These are phyloP conservation scores for Ceratocystiopsis minuta DNA, from an alignment of 2,329 filamentous ascomycete species.

Conservation along the genomic window DNA sequence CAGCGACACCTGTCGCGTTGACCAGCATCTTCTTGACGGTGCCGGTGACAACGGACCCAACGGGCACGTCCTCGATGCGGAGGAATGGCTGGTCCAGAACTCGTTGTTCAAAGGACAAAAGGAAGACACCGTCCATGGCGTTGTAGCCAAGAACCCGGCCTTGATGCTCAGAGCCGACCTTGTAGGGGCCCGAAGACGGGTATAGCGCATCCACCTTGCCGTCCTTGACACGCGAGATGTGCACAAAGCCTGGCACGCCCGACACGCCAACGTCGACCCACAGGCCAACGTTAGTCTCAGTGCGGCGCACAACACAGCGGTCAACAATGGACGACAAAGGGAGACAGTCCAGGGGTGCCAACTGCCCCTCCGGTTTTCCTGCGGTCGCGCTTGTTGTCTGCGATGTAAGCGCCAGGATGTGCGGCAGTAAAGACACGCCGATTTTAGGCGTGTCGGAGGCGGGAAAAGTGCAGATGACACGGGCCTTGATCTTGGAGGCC, in stretches of 20 bases:
- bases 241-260: slow-evolving; percentile 68
- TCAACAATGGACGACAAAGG: slow-evolving; percentile 61
- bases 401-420: slow-evolving; percentile 45
- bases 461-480: slow-evolving; percentile 78
- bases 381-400: background rate
- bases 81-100: slow-evolving; percentile 78
- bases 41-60: slow-evolving; percentile 66
- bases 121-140: slow-evolving; percentile 66
- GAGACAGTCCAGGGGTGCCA: slow-evolving; percentile 38
- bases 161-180: slow-evolving; percentile 58
- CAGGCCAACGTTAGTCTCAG: slow-evolving; percentile 64
- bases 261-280: slow-evolving; percentile 56
- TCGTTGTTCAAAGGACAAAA: slow-evolving; percentile 66
- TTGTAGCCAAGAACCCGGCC: slow-evolving; percentile 78
- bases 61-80: slow-evolving; percentile 71
- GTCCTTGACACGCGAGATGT: slow-evolving; percentile 85
- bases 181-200: slow-evolving; percentile 58
- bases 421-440: slow-evolving; percentile 75
- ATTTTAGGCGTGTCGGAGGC: slow-evolving; percentile 63
- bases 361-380: slow-evolving; percentile 1
- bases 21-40: slow-evolving; percentile 73
- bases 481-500: slow-evolving; percentile 66
- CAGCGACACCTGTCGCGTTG: slow-evolving; percentile 58
- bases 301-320: slow-evolving; percentile 59
- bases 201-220: slow-evolving; percentile 73